Percentiles rank a stretch among this genome's conserved stretches.
phyloP scores from a whole-genome alignment of 164 flowering plant genomes.

The Tinospora cordifolia region DNA sequence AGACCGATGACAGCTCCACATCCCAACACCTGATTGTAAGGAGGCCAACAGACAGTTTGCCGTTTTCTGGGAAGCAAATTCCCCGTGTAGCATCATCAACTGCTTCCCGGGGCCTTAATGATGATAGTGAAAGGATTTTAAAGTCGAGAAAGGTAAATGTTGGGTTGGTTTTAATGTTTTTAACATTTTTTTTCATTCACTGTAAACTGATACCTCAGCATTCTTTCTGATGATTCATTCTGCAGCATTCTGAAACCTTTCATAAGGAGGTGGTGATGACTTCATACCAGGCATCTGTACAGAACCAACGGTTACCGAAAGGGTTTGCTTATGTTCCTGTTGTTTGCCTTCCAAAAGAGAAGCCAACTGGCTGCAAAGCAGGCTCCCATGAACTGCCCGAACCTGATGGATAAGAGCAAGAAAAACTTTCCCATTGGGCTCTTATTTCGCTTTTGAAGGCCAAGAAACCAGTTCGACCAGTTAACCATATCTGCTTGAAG shows the following conservation, averaged over 20 bases:
- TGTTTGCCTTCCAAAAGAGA: slow-evolving; percentile 53
- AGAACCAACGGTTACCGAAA: slow-evolving; percentile 70
- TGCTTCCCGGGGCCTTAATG: slow-evolving; percentile 28
- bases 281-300: slow-evolving; percentile 76
- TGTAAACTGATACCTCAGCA: background rate
- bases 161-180: background rate
- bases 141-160: slow-evolving; percentile 49
- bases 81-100: slow-evolving; percentile 43
- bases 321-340: slow-evolving; percentile 82
- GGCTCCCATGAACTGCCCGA: slow-evolving; percentile 33
- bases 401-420: slow-evolving; percentile 31
- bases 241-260: slow-evolving; percentile 62
- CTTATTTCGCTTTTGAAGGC: slow-evolving; percentile 9
- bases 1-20: slow-evolving; percentile 62
- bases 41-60: slow-evolving; percentile 32
- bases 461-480: slow-evolving; percentile 3
- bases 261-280: slow-evolving; percentile 86
- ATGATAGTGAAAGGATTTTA: slow-evolving; percentile 37
- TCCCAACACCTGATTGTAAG: slow-evolving; percentile 34
- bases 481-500: slow-evolving; percentile 19
- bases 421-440: slow-evolving; percentile 2
- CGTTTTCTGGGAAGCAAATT: slow-evolving; percentile 69
- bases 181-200: background rate
- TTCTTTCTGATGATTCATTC: slow-evolving; percentile 1
- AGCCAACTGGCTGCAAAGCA: slow-evolving; percentile 32